These are phyloP conservation scores for Pezicula neosporulosa DNA, from an alignment of 2,329 filamentous ascomycete genomes.

Conservation along the genomic window DNA sequence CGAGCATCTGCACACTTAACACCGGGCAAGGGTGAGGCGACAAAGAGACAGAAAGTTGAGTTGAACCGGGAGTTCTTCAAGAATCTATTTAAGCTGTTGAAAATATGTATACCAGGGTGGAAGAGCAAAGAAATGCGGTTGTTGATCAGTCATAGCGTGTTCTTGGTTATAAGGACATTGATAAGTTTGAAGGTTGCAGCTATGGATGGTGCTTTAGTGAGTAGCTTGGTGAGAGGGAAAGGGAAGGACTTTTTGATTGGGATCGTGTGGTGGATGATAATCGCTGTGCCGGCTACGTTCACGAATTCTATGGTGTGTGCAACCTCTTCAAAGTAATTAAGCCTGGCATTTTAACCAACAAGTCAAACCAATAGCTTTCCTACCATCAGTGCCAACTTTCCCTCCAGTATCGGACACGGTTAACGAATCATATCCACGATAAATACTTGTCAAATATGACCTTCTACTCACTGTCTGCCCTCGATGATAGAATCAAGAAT, in stretches of 20 bases:
- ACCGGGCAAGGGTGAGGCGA: conserved; percentile 27
- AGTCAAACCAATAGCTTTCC: conserved; percentile 59
- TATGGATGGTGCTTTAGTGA: conserved; percentile 90
- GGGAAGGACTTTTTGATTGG: conserved; percentile 86
- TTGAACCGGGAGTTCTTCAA: conserved; percentile 81
- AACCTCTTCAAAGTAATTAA: background rate
- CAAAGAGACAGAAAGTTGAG: conserved; percentile 75
- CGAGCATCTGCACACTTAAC: conserved; percentile 49
- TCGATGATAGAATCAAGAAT: conserved; percentile 98
- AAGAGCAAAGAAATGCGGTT: conserved; percentile 83
- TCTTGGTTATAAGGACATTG: conserved; percentile 83
- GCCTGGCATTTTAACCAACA: conserved; percentile 6
- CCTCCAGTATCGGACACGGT: conserved; percentile 83
- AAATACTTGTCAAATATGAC: conserved; percentile 97
- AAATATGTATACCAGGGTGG: conserved; percentile 89
- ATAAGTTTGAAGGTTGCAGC: conserved; percentile 96
- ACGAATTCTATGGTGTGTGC: conserved; percentile 94
- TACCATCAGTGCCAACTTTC: conserved; percentile 96
- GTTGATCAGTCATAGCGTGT: conserved; percentile 87
- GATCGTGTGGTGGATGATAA: conserved; percentile 97
- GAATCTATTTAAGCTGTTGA: conserved; percentile 67
- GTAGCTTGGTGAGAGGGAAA: conserved; percentile 84
- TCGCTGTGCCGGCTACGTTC: conserved; percentile 92
- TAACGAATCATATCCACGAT: conserved; percentile 94
- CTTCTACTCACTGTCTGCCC: conserved; percentile 91